A percentile compares a stretch with the other conserved stretches of the same genome.
Conservation (phyloP, 345 rosid genomes). For the Pistacia atlantica region DNA sequence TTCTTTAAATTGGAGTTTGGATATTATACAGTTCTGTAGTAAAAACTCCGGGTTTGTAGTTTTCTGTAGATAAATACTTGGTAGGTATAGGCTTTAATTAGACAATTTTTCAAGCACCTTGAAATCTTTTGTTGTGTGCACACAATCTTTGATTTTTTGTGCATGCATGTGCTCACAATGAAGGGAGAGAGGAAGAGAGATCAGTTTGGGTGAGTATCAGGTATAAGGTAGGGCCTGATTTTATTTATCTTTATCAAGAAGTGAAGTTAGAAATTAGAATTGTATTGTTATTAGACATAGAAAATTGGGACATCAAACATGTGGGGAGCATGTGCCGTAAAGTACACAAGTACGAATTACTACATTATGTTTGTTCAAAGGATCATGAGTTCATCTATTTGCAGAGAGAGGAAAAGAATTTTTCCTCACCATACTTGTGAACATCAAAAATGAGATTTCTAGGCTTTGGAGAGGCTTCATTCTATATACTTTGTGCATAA, state of each 20-base stretch:
- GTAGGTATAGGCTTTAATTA: too few relatives aligned
- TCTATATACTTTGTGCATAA: not conserved
- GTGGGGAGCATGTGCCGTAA: not conserved
- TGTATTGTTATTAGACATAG: not conserved
- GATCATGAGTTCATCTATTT: not conserved
- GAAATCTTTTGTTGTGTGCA: not conserved
- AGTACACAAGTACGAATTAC: not conserved
- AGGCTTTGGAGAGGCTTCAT: not conserved
- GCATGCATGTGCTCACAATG: not conserved
- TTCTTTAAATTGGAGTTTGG: not conserved
- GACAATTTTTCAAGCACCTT: not conserved
- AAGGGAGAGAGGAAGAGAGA: not conserved
- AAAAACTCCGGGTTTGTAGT: not conserved
- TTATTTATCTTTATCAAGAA: not conserved
- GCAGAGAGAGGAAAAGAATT: not conserved
- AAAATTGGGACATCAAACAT: not conserved
- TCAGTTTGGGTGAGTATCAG: not conserved
- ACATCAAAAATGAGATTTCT: not conserved
- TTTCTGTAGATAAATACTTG: not conserved
- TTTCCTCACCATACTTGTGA: not conserved
- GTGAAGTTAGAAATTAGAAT: not conserved
- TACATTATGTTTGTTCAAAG: not conserved
- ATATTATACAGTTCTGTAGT: not conserved
- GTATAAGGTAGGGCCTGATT: conserved; percentile 5
- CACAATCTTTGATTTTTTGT: not conserved